phyloP scores from a whole-genome alignment of 2,329 filamentous ascomycete genomes.

The Paecilomyces niveus region DNA sequence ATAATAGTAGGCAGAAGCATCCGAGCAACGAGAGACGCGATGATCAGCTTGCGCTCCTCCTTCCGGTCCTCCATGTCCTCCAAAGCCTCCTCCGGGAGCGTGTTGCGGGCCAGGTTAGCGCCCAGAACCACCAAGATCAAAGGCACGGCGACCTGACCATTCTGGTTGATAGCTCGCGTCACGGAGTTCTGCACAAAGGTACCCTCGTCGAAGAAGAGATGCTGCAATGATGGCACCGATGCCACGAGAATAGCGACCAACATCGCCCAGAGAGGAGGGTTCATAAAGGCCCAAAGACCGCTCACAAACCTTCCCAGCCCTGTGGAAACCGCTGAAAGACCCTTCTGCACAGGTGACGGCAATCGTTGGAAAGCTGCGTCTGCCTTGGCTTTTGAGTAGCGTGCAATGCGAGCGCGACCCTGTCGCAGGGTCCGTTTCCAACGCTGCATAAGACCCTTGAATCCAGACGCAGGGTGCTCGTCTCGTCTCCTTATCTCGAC shows the following conservation, averaged over 20 bases:
- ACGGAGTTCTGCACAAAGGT: conserved; percentile 91
- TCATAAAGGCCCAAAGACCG: conserved; percentile 92
- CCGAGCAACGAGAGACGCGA: conserved; percentile 77
- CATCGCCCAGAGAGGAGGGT: conserved; percentile 97
- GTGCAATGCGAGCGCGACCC: conserved; percentile 11
- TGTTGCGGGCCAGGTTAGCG: conserved; percentile 89
- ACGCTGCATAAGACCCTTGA: conserved; percentile 19
- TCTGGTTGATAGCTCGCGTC: conserved; percentile 77
- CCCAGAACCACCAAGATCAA: conserved; percentile 92
- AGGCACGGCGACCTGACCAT: conserved; percentile 84
- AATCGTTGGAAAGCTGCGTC: conserved; percentile 40
- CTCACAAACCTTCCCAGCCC: conserved; percentile 47
- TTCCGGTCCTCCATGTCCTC: conserved; percentile 63
- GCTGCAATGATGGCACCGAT: conserved; percentile 74
- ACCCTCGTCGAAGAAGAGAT: conserved; percentile 78
- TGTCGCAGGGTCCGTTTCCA: conserved; percentile 16
- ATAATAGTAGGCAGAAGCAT: conserved; percentile 89
- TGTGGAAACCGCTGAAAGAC: conserved; percentile 36
- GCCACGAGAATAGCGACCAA: conserved; percentile 82
- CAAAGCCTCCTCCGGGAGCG: conserved; percentile 60
- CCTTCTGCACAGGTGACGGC: conserved; percentile 47
- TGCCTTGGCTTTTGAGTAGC: conserved; percentile 15
- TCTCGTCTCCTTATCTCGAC: conserved; percentile 24
- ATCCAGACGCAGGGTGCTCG: conserved; percentile 18
- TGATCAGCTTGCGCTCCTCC: conserved; percentile 67